Evolutionary conservation across 2,329 filamentous ascomycete genomes (phyloP), one percentile per base, ranked within the genome.

Genomic region (Pseudogymnoascus sp.): DNA sequence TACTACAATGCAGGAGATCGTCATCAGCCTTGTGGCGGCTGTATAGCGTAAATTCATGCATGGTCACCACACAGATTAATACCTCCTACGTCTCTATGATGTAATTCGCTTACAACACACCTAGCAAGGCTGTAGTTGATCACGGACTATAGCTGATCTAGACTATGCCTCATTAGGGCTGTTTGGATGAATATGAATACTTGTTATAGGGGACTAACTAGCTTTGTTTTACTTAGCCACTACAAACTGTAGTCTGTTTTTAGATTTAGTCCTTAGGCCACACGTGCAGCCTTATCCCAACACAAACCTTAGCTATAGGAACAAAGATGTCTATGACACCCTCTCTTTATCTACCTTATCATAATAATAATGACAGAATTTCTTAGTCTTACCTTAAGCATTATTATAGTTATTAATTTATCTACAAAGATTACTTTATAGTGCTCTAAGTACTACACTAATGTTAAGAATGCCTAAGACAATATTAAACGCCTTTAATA

Each of bases 321-420:
- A 47, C 31, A 18, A 61, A 47, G 31, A 61, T 50, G 35, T 65
- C 62, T 63, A 28, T 53, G 59, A 28, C 40, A 62, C 37, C 7
- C 50, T 64, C 60, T 62, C 50, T 63, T 65, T 63, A 31, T 64
- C 63, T 61, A 60, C 47, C 37, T 64, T 25, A 40, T 65, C 38
- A 38, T 33, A 31, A 66, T 23, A 23, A 23, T 56, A 59, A 66
- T 66, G 60, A 61, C 59, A 56, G 63, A 66, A 42, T 61, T 4
- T 61, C 68, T 77, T 62, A 72, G 70, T 35, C 66, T 69, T 10
- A 72, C 71, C 18, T 71, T 73, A 66, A 77, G 71, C 67, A 68
- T 76, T 42, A 71, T 76, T 50, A 73, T 75, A 56, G 73, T 77
- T 37, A 65, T 76, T 38, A 71, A 78, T 61, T 64, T 77, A 62